Evolutionary conservation across 2,329 filamentous ascomycete genomes (phyloP).

Genomic region (Pezicula neosporulosa): DNA sequence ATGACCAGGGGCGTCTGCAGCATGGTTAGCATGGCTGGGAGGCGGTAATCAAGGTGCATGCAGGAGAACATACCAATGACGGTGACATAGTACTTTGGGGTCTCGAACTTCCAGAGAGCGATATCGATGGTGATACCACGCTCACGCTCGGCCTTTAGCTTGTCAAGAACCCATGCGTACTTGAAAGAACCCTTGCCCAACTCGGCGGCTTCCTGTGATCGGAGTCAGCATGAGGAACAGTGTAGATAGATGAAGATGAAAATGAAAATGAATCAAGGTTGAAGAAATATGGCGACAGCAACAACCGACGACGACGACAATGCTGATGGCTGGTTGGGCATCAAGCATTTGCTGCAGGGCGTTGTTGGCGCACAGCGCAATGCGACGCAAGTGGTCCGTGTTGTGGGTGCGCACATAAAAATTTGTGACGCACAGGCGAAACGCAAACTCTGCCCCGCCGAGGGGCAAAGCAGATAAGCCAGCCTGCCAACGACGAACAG

Average conservation of each 20-base stretch:
- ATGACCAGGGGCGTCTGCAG: slow-evolving; percentile 88
- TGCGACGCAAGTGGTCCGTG: not conserved
- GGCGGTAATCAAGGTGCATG: not conserved
- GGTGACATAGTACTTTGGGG: slow-evolving; percentile 94
- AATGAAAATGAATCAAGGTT: not conserved
- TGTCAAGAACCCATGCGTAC: slow-evolving; percentile 99
- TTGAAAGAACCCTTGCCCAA: slow-evolving; percentile 99
- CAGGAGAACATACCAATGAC: slow-evolving; percentile 73
- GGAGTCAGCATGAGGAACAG: slow-evolving; percentile 13
- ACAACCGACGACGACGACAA: too few relatives aligned
- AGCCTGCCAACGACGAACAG: slow-evolving; percentile 7
- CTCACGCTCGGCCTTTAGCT: slow-evolving; percentile 99
- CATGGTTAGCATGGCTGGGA: slow-evolving; percentile 3
- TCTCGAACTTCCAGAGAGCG: slow-evolving; percentile 99
- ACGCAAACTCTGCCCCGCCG: slow-evolving; percentile 23
- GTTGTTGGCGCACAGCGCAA: not conserved
- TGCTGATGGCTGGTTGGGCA: not conserved
- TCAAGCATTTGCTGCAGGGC: not conserved
- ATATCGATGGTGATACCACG: slow-evolving; percentile 99
- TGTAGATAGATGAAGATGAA: not conserved
- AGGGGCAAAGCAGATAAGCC: slow-evolving; percentile 27
- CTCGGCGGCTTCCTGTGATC: slow-evolving; percentile 86
- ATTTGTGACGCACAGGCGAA: slow-evolving; percentile 15
- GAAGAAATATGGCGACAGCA: not conserved
- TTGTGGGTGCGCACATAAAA: slow-evolving; percentile 16